Evolutionary conservation across 768 basidiomycete genomes (phyloP), one percentile per base, ranked within the genome.

Genomic region (Suillus subluteus): DNA sequence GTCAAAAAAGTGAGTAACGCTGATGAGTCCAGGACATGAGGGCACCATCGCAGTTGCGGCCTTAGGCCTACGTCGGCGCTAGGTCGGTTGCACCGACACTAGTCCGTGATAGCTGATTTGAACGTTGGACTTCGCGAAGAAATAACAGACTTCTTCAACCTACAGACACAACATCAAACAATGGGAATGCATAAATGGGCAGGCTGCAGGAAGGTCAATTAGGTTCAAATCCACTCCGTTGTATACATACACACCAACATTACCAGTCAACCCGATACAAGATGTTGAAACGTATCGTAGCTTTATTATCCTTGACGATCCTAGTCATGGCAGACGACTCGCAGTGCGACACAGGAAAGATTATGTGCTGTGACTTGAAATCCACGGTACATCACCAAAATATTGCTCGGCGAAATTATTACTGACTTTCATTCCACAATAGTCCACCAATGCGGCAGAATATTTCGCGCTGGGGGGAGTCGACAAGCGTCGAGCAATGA

Each of bases 311-410:
- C 61, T 43, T 62, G 8, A 52, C 65, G 5, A 21, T 50, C 11
- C 46, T 66, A 13, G 61, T 62, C 11, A 4, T 62, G 12, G 65
- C 65, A 9, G 61, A 61, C 46, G 43, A 35, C 46, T 40, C 44
- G 41, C 63, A 67, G 43, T 69, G 69, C 43, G 65, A 65, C 59
- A 68, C 67, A 8, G 69, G 67, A 26, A 6, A 32, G 52, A 50
- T 69, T 30, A 41, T 62, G 58, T 69, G 69, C 61, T 69, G 69
- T 64, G 56, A 69, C 63, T 59, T 1, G 13, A 58, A 38, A 48
- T 48, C 18, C 15, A 16, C 41, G 30, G 71, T 72, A 48, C 9
- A 63, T 62, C 4, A 7, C 9, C 30, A 55, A 26, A 30, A 55
- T 55, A 32, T 18, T 40, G 26, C 12, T 62, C 35, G 23, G 11